These are phyloP conservation scores for Pleurozium schreberi DNA, from an alignment of 225 moss, liverwort and hornwort species.

Conservation along the genomic window DNA sequence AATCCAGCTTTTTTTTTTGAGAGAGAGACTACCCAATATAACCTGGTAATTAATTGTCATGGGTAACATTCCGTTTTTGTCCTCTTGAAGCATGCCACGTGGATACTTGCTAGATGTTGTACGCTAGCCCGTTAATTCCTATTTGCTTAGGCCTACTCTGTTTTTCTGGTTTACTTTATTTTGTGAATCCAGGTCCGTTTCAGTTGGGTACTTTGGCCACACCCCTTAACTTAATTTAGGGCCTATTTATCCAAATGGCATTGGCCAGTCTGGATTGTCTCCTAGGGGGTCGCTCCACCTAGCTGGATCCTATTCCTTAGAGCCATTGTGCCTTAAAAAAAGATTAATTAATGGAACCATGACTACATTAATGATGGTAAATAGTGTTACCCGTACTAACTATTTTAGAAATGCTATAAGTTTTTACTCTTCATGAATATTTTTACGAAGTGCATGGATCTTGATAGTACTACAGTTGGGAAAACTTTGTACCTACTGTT, in stretches of 20 bases:
- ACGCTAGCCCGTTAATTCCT: background rate
- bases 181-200: background rate
- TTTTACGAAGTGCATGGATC: too few species aligned
- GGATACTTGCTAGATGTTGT: background rate
- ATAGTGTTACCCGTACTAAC: too few species aligned
- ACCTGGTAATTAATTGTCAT: background rate
- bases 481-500: too few species aligned
- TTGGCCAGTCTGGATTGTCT: background rate
- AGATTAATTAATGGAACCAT: background rate
- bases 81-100: background rate
- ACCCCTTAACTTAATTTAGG: background rate
- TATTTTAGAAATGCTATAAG: too few species aligned
- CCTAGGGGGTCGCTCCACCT: background rate
- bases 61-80: too few species aligned
- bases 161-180: background rate
- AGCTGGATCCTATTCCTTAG: background rate
- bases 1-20: too few species aligned
- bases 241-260: background rate
- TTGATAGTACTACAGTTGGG: too few species aligned
- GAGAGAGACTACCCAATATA: background rate
- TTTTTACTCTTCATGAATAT: too few species aligned
- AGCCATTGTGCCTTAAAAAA: background rate
- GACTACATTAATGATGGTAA: too few species aligned
- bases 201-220: background rate
- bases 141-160: too few species aligned